A percentile compares a stretch with the other conserved stretches of the same genome.
Evolutionary conservation across 2,329 filamentous ascomycete genomes (phyloP).

Genomic region (Scytalidium sp.): DNA sequence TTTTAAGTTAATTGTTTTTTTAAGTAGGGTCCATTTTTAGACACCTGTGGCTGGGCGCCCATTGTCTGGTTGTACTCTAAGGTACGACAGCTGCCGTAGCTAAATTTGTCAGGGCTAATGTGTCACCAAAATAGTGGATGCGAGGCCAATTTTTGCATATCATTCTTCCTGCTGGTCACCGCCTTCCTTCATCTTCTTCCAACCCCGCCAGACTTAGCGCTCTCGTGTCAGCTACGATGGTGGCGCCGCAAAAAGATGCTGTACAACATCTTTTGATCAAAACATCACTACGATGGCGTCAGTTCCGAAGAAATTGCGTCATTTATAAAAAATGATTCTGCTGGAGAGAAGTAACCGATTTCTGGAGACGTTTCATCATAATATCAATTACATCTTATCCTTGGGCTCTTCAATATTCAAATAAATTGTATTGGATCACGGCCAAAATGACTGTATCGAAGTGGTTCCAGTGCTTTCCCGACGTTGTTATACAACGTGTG

Average conservation of each 20-base stretch:
- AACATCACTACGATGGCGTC: too few relatives aligned
- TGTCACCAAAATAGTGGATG: neutral
- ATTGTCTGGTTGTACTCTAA: neutral
- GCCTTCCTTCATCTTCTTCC: neutral
- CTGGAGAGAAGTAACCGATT: too few relatives aligned
- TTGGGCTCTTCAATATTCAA: too few relatives aligned
- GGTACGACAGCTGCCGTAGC: neutral
- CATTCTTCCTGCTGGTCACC: neutral
- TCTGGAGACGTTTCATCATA: too few relatives aligned
- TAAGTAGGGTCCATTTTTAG: neutral
- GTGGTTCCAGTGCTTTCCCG: too few relatives aligned
- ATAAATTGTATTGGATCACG: too few relatives aligned
- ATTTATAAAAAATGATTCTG: too few relatives aligned
- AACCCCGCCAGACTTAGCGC: constrained; percentile 5
- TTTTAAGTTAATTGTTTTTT: neutral
- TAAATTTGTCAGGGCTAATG: neutral
- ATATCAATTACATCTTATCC: too few relatives aligned
- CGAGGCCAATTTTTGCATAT: neutral
- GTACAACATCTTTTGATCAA: constrained; percentile 11
- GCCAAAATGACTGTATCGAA: too few relatives aligned
- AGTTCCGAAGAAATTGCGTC: too few relatives aligned
- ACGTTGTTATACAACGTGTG: too few relatives aligned
- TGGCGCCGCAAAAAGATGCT: constrained; percentile 5
- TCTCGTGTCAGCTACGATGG: constrained; percentile 6
- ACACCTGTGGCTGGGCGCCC: neutral